Evolutionary conservation across 2,329 filamentous ascomycete genomes (phyloP).

Genomic region (Chrysoporthe puriensis): DNA sequence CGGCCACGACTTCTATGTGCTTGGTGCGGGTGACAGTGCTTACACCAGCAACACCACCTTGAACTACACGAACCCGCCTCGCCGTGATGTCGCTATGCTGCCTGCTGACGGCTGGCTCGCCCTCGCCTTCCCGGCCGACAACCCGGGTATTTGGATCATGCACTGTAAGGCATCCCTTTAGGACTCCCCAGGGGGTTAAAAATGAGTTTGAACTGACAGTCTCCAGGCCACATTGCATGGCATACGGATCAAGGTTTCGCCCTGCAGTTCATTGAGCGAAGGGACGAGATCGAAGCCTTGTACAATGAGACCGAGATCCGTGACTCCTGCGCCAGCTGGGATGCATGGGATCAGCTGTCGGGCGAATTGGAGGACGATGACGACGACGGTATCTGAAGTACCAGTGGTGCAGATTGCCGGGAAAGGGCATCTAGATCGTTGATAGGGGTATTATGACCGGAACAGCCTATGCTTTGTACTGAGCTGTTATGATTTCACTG

Average conservation of each 20-base stretch:
- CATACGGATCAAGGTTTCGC: conserved; percentile 51
- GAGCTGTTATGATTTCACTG: background rate
- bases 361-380: background rate
- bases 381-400: conserved; percentile 1
- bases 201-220: background rate
- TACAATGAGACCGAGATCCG: conserved; percentile 7
- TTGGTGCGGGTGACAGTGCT: conserved; percentile 37
- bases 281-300: conserved; percentile 18
- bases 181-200: too few relatives aligned
- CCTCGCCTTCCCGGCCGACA: conserved; percentile 40
- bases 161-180: conserved; percentile 30
- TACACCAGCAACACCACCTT: conserved; percentile 32
- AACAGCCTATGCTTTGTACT: background rate
- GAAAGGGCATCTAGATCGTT: background rate
- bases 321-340: background rate
- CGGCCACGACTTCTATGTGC: conserved; percentile 53
- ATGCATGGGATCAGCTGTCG: background rate
- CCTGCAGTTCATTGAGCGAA: conserved; percentile 44
- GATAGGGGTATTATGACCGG: background rate
- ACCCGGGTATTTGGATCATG: conserved; percentile 37
- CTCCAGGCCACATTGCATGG: conserved; percentile 25
- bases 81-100: conserved; percentile 43
- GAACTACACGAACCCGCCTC: conserved; percentile 39
- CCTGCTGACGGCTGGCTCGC: conserved; percentile 37
- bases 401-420: background rate